Conservation (phyloP, 2,329 filamentous ascomycete species). For the Nothophaeocryptopus gaeumannii region DNA sequence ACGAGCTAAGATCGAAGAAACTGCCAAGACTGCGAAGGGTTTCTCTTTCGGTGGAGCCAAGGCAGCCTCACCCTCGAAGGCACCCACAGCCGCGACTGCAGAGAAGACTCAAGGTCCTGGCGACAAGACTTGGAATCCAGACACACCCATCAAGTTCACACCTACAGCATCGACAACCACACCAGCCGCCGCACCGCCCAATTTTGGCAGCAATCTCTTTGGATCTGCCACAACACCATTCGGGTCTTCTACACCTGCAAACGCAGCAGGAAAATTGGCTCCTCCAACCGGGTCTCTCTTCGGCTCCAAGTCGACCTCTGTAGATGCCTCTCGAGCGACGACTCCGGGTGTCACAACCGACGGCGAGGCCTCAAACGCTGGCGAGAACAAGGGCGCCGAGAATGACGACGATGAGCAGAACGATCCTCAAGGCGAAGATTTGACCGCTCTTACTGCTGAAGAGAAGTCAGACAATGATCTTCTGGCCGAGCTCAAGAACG, state of each 20-base stretch:
- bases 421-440: slow-evolving; percentile 54
- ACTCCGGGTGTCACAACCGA: slow-evolving; percentile 49
- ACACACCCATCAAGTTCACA: slow-evolving; percentile 44
- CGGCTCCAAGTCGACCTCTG: slow-evolving; percentile 31
- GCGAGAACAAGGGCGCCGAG: slow-evolving; percentile 26
- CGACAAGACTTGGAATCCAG: slow-evolving; percentile 50
- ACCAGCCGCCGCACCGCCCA: slow-evolving; percentile 22
- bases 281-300: slow-evolving; percentile 41
- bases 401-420: slow-evolving; percentile 31
- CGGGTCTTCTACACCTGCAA: slow-evolving; percentile 9
- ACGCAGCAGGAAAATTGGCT: slow-evolving; percentile 22
- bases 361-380: slow-evolving; percentile 32
- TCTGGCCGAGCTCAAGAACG: slow-evolving; percentile 63
- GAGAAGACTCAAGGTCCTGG: slow-evolving; percentile 26
- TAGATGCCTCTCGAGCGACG: slow-evolving; percentile 45
- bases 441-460: slow-evolving; percentile 66
- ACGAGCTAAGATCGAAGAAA: slow-evolving; percentile 40
- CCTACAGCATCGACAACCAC: slow-evolving; percentile 25
- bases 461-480: slow-evolving; percentile 61
- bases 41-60: slow-evolving; percentile 24
- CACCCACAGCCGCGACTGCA: slow-evolving; percentile 13
- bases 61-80: slow-evolving; percentile 11
- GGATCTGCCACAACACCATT: slow-evolving; percentile 2
- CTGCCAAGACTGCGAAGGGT: slow-evolving; percentile 32
- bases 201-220: slow-evolving; percentile 12